Evolutionary conservation across 2,329 filamentous ascomycete species (phyloP), one percentile per base, ranked within the genome.

Genomic region (Aureobasidium sp.): DNA sequence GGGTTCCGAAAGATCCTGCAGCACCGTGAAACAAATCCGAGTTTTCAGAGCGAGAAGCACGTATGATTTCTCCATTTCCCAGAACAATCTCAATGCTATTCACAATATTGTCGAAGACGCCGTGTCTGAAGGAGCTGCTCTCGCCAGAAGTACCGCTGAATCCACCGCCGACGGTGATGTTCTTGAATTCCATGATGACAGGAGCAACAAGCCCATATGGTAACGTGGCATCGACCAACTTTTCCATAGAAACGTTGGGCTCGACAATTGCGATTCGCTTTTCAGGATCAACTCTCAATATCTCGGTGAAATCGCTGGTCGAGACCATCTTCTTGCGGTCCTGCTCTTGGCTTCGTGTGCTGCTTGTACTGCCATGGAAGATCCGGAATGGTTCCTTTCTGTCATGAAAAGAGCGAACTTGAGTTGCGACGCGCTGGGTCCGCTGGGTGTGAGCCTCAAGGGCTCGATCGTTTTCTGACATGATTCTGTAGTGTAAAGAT

Each of bases 131-230:
- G 0, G 82, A 86, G 62, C 80, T 84, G 69, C 84, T 87, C 68
- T 89, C 86, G 2, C 84, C 85, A 0, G 81, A 81, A 0, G 84
- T 87, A 1, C 85, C 86, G 0, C 83, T 45, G 67, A 85, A 88
- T 0, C 83, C 84, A 2, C 86, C 85, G 15, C 85, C 86, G 0
- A 81, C 81, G 0, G 86, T 89, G 63, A 88, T 89, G 0, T 84
- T 84, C 0, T 85, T 85, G 53, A 89, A 85, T 66, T 89, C 86
- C 82, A 88, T 87, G 4, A 89, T 84, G 0, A 89, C 84, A 0
- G 80, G 81, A 0, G 81, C 85, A 0, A 89, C 71, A 0, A 88
- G 73, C 0, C 80, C 80, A 51, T 82, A 68, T 4, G 73, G 69
- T 49, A 85, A 66, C 0, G 84, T 84, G 1, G 78, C 81, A 57